Conservation (phyloP, 352 stramenopile species). For the Phytophthora cactorum region DNA sequence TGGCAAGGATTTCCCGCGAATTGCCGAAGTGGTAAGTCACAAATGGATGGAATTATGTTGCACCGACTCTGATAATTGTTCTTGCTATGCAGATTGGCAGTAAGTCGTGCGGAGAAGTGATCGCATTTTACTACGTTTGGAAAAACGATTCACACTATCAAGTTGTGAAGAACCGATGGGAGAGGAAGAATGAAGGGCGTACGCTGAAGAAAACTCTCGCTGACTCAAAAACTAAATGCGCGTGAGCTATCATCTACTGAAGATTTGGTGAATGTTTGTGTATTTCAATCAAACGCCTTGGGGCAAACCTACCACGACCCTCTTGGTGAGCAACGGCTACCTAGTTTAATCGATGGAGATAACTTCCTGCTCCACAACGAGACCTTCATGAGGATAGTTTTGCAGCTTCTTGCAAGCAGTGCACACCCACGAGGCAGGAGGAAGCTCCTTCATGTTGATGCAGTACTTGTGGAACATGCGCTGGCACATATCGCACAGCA, state of each 20-base stretch:
- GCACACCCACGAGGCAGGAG: slow-evolving; percentile 83
- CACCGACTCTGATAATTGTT: slow-evolving; percentile 10
- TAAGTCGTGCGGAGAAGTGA: slow-evolving; percentile 76
- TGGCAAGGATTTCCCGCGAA: slow-evolving; percentile 81
- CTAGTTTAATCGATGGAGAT: slow-evolving; percentile 71
- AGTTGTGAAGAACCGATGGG: slow-evolving; percentile 81
- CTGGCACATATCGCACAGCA: slow-evolving; percentile 86
- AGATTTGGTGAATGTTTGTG: slow-evolving; percentile 26
- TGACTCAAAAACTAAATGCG: slow-evolving; percentile 27
- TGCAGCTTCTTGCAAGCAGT: slow-evolving; percentile 71
- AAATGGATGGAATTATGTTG: not conserved
- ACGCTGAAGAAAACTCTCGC: slow-evolving; percentile 31
- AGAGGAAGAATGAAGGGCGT: slow-evolving; percentile 49
- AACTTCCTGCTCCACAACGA: slow-evolving; percentile 56
- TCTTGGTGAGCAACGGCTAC: slow-evolving; percentile 12
- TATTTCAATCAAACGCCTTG: slow-evolving; percentile 37
- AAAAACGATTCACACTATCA: slow-evolving; percentile 89
- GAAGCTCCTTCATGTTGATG: slow-evolving; percentile 79
- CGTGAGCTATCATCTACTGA: slow-evolving; percentile 17
- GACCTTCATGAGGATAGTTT: slow-evolving; percentile 66
- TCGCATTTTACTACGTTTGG: slow-evolving; percentile 90
- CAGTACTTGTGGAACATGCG: slow-evolving; percentile 87
- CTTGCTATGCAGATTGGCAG: slow-evolving; percentile 52
- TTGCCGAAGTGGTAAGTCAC: slow-evolving; percentile 67
- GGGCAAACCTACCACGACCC: slow-evolving; percentile 8